Evolutionary conservation across 352 stramenopile genomes (phyloP), one percentile per base, ranked within the genome.

Genomic region (Saprolegnia diclina): DNA sequence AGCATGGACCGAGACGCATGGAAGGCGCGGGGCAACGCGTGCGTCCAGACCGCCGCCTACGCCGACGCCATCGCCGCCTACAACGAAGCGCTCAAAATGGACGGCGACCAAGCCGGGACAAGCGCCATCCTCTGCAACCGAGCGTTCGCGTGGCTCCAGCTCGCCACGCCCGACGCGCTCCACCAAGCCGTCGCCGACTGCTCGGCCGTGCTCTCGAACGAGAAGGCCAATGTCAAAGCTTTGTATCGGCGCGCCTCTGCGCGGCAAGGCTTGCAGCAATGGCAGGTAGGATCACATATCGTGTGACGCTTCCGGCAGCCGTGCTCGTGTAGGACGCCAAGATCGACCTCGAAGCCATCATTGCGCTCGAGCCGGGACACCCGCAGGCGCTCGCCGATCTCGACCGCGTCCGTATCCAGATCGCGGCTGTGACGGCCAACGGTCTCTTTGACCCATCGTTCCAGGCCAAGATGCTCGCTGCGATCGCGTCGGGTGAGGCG

Each of bases 191-290:
- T 90, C 35, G 65, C 87, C 37, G 87, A 98, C 21, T 96, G 92
- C 21, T 78, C 74, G 5, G 70, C 72, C 4, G 90, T 85, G 16
- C 71, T 98, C 6, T 19, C 56, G 7, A 76, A 82, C 29, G 81
- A 97, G 18, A n/a, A 71, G 0, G 66, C 54, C 4, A 90, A 91
- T 71, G 78, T 97, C 37, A 98, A 98, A 75, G 92, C 90, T 0
- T 76, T 92, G 6, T 98, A 97, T 67, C 78, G 94, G 9, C 78
- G 91, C 35, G 90, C 90, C 0, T 54, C 94, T 18, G 89, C 86
- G 7, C 74, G 81, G 57, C 79, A 93, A 37, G 82, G 79, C 29
- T 64, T 48, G 13, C 42, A 48, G 42, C 42, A 48, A n/a, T 48
- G 42, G 42, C 42, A 48, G 42, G 42, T 48, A 6, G 29, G 29